phyloP scores from a whole-genome alignment of 495 filamentous ascomycete genomes.

The Talaromyces proteolyticus region DNA sequence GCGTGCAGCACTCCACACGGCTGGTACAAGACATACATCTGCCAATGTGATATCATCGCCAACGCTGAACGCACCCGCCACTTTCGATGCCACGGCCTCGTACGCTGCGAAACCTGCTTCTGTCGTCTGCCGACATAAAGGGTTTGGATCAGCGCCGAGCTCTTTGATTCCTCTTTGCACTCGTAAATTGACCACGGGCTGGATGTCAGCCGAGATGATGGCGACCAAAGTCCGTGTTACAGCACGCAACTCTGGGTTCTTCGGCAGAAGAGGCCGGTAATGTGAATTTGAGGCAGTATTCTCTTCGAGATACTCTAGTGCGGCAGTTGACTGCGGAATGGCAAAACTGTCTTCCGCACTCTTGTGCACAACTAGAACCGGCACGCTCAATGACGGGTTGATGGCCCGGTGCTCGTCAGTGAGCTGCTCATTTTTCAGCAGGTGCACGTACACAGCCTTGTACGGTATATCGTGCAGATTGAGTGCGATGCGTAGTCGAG shows the following conservation, averaged over 20 bases:
- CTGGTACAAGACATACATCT: constrained; percentile 47
- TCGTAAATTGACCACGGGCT: constrained; percentile 43
- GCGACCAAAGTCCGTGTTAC: constrained; percentile 32
- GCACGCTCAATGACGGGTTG: constrained; percentile 45
- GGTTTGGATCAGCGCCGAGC: constrained; percentile 23
- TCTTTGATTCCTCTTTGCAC: constrained; percentile 36
- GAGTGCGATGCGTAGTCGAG: constrained; percentile 45
- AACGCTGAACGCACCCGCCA: constrained; percentile 40
- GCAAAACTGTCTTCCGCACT: constrained; percentile 15
- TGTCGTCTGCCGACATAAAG: constrained; percentile 17
- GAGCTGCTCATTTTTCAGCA: constrained; percentile 38
- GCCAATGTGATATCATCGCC: constrained; percentile 45
- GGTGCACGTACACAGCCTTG: constrained; percentile 35
- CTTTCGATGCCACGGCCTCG: constrained; percentile 22
- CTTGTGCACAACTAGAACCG: constrained; percentile 34
- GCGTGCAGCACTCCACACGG: constrained; percentile 43
- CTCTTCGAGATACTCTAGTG: constrained; percentile 50
- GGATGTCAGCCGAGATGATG: constrained; percentile 45
- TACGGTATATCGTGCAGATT: constrained; percentile 39
- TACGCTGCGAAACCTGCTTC: constrained; percentile 42
- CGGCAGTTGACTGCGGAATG: constrained; percentile 46
- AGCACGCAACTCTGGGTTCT: constrained; percentile 24
- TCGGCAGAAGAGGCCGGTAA: constrained; percentile 28
- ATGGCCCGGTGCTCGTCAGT: constrained; percentile 21
- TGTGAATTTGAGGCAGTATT: constrained; percentile 13